These are phyloP conservation scores for Leccinum variabile DNA, from an alignment of 1,284 basidiomycete genomes.

Conservation along the genomic window DNA sequence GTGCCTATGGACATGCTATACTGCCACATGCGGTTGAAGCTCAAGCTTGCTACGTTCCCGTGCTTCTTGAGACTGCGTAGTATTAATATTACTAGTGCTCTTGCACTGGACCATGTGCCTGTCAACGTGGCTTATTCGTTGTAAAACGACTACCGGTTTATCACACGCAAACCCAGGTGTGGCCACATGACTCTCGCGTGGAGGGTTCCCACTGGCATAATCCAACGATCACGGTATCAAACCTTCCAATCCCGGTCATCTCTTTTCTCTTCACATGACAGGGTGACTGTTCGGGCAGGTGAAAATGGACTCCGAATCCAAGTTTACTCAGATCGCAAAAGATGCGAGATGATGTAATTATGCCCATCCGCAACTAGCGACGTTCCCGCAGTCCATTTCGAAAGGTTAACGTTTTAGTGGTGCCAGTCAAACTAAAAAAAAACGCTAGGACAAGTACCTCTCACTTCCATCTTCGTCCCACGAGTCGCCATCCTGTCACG, in stretches of 20 bases:
- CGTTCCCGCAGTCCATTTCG: constrained; percentile 15
- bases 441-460: background rate
- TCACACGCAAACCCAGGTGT: constrained; percentile 3
- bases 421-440: constrained; percentile 21
- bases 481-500: background rate
- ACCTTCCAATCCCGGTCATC: constrained; percentile 15
- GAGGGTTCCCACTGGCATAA: constrained; percentile 14
- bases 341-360: constrained; percentile 17
- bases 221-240: constrained; percentile 14
- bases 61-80: background rate
- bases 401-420: constrained; percentile 6
- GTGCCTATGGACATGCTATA: background rate
- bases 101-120: background rate
- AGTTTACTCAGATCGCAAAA: constrained; percentile 7
- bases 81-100: background rate
- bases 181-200: constrained; percentile 15
- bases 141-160: constrained; percentile 3
- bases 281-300: constrained; percentile 6
- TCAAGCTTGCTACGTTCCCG: background rate
- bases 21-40: background rate
- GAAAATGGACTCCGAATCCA: constrained; percentile 3
- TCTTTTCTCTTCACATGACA: constrained; percentile 12
- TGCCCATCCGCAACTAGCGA: constrained; percentile 15
- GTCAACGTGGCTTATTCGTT: background rate
- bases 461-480: background rate